phyloP scores from a whole-genome alignment of 345 rosid species.

The Arabis alpina region DNA sequence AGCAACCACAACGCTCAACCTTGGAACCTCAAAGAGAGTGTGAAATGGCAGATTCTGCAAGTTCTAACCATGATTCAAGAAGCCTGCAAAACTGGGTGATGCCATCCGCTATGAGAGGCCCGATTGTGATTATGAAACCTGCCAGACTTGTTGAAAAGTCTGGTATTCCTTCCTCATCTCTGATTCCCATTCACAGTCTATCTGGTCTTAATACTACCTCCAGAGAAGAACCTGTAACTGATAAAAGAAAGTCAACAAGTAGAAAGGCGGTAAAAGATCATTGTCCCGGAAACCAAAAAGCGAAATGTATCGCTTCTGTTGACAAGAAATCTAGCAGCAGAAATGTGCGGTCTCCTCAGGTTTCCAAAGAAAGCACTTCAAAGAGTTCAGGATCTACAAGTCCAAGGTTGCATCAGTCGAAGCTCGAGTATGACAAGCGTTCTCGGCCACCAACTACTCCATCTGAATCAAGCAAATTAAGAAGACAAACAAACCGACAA shows the following conservation, averaged over 20 bases:
- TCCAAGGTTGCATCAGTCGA: slow-evolving; percentile 75
- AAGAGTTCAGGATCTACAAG: slow-evolving; percentile 62
- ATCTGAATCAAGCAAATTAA: slow-evolving; percentile 59
- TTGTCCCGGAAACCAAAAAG: slow-evolving; percentile 47
- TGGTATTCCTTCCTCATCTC: slow-evolving; percentile 56
- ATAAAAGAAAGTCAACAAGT: slow-evolving; percentile 44
- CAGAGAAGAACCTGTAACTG: slow-evolving; percentile 44
- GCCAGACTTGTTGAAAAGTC: slow-evolving; percentile 72
- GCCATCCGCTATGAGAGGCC: slow-evolving; percentile 32
- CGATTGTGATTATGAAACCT: slow-evolving; percentile 96
- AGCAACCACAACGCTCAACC: slow-evolving; percentile 60
- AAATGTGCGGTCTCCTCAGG: slow-evolving; percentile 47
- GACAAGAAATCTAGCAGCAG: slow-evolving; percentile 56
- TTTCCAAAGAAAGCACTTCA: slow-evolving; percentile 53
- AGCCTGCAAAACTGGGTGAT: slow-evolving; percentile 1
- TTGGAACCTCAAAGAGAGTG: slow-evolving; percentile 47
- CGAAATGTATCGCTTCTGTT: slow-evolving; percentile 44
- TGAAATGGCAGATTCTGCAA: slow-evolving; percentile 49
- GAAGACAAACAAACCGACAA: slow-evolving; percentile 54
- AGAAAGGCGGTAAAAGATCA: slow-evolving; percentile 48
- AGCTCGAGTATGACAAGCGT: slow-evolving; percentile 61
- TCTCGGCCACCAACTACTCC: slow-evolving; percentile 80
- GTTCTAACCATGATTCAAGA: slow-evolving; percentile 44
- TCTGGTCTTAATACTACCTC: slow-evolving; percentile 49
- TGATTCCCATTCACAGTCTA: slow-evolving; percentile 57